Conservation (phyloP, 2,329 filamentous ascomycete species). For the Diaporthe destruens region DNA sequence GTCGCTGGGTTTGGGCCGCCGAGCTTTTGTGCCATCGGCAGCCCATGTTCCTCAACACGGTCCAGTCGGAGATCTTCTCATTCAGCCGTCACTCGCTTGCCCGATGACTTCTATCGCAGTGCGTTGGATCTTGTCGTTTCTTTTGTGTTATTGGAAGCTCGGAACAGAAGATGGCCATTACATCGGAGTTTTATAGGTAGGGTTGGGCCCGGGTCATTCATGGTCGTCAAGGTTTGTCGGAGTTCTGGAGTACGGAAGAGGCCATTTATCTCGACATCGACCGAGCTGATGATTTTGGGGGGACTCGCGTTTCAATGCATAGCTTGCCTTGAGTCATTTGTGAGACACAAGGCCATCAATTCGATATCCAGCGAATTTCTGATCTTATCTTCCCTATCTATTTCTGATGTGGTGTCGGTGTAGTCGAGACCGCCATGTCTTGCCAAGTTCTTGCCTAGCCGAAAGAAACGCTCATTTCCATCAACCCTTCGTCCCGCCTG, state of each 20-base stretch:
- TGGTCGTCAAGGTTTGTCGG: slow-evolving; percentile 27
- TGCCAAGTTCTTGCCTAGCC: not conserved
- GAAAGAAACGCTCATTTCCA: slow-evolving; percentile 1
- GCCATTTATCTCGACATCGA: slow-evolving; percentile 26
- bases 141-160: slow-evolving; percentile 14
- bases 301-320: slow-evolving; percentile 22
- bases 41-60: not conserved
- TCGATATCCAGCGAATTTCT: slow-evolving; percentile 12
- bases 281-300: not conserved
- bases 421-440: no score
- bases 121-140: slow-evolving; percentile 7
- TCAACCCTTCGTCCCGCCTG: not conserved
- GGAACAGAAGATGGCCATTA: slow-evolving; percentile 22
- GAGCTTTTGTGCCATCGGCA: not conserved
- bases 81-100: slow-evolving; percentile 1
- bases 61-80: not conserved
- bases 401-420: not conserved
- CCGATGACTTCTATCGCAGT: not conserved
- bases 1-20: not conserved
- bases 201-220: not conserved
- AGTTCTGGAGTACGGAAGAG: slow-evolving; percentile 37
- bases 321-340: slow-evolving; percentile 17
- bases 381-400: not conserved
- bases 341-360: not conserved
- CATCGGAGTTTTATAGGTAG: slow-evolving; percentile 13